A percentile compares a stretch with the other conserved stretches of the same genome.
Conservation (phyloP, 257 asterid species). For the Solanum pinnatisectum region DNA sequence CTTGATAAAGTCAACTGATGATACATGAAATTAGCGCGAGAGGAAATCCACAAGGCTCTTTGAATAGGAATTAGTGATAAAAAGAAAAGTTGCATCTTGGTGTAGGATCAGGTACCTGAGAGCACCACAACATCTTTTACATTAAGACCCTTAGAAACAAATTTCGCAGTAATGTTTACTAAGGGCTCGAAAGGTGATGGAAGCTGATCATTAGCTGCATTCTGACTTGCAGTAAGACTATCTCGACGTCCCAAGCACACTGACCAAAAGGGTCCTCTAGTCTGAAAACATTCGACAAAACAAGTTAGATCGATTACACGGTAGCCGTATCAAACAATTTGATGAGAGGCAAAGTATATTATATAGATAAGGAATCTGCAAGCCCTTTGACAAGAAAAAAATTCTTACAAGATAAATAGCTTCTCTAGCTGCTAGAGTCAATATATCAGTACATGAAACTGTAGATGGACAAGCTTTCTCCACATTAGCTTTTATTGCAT, state of each 20-base stretch:
- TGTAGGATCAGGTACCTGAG: constrained; percentile 29
- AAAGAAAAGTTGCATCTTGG: not conserved
- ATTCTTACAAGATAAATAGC: constrained; percentile 50
- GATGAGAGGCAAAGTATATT: not conserved
- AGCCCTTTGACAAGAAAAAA: not conserved
- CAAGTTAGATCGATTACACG: not conserved
- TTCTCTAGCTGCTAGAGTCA: constrained; percentile 63
- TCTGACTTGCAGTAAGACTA: constrained; percentile 45
- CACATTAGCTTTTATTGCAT: constrained; percentile 43
- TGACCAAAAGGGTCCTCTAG: constrained; percentile 57
- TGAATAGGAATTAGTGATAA: not conserved
- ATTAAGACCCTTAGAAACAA: constrained; percentile 51
- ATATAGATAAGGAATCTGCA: not conserved
- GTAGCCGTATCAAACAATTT: not conserved
- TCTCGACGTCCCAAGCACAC: constrained; percentile 69
- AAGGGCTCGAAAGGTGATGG: constrained; percentile 64
- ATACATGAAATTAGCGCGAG: not conserved
- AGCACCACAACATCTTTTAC: constrained; percentile 57
- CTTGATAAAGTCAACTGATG: not conserved
- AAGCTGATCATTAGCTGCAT: constrained; percentile 50
- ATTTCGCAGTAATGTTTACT: constrained; percentile 50
- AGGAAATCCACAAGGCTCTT: not conserved
- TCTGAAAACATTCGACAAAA: constrained; percentile 6
- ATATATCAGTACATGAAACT: constrained; percentile 68
- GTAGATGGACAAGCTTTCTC: constrained; percentile 66